These are phyloP conservation scores for Calonectria honghensis DNA, from an alignment of 2,329 filamentous ascomycete genomes.

Conservation along the genomic window DNA sequence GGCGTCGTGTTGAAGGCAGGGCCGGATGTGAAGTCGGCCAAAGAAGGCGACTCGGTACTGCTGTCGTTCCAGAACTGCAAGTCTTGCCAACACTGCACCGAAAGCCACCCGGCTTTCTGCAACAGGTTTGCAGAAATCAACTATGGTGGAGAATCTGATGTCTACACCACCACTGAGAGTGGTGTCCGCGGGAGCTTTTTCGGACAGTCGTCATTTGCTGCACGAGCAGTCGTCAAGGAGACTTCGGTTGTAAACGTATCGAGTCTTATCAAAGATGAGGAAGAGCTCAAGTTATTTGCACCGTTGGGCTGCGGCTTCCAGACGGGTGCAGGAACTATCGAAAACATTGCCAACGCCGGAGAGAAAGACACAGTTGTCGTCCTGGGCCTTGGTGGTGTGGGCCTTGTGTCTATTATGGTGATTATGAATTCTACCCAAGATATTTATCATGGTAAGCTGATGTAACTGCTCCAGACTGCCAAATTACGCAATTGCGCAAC, in stretches of 20 bases:
- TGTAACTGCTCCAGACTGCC: neutral
- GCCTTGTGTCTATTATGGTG: constrained; percentile 12
- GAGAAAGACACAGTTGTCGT: constrained; percentile 11
- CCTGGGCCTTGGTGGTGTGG: neutral
- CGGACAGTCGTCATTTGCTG: neutral
- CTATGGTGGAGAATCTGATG: constrained; percentile 6
- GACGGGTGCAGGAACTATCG: constrained; percentile 7
- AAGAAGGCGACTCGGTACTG: constrained; percentile 1
- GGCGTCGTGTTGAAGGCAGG: constrained; percentile 7
- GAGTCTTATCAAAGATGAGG: constrained; percentile 1
- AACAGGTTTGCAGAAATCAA: constrained; percentile 6
- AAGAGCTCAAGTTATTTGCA: constrained; percentile 11
- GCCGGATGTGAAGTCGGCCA: neutral
- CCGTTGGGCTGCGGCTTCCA: neutral
- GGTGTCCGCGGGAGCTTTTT: constrained; percentile 3
- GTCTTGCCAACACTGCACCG: constrained; percentile 6
- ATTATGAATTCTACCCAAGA: neutral
- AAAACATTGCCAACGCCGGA: neutral
- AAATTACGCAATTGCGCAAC: constrained; percentile 6
- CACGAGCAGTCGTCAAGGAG: neutral
- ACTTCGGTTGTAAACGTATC: constrained; percentile 8
- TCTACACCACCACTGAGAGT: neutral
- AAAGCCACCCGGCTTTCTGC: neutral
- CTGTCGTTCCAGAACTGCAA: constrained; percentile 17
- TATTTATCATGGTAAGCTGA: neutral